phyloP scores from a whole-genome alignment of 768 basidiomycete species.

The Tulasnella sp. region DNA sequence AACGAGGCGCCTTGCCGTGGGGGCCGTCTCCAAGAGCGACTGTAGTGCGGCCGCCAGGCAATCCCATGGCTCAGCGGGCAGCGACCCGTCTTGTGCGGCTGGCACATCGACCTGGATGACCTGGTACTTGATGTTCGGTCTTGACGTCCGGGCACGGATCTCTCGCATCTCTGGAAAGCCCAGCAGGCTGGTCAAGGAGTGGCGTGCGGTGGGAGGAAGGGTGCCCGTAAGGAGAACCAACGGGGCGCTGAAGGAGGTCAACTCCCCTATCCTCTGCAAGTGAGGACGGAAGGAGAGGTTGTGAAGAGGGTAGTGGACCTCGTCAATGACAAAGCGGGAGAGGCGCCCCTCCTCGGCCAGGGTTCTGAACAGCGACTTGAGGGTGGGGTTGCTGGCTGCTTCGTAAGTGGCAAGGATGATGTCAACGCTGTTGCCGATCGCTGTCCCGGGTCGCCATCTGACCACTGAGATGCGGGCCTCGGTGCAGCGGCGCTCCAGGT shows the following conservation, averaged over 20 bases:
- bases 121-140: not conserved
- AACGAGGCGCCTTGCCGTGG: not conserved
- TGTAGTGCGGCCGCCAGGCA: not conserved
- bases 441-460: no score
- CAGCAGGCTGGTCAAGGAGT: not conserved
- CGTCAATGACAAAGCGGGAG: not conserved
- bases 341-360: not conserved
- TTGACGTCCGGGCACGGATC: not conserved
- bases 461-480: no score
- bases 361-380: not conserved
- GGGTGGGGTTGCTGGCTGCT: not conserved
- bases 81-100: not conserved
- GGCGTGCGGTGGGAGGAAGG: not conserved
- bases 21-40: not conserved
- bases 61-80: not conserved
- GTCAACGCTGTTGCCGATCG: no score
- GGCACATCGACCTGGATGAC: not conserved
- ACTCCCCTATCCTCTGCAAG: not conserved
- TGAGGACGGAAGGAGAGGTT: no score
- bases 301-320: not conserved
- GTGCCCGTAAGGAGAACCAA: not conserved
- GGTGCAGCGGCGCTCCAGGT: no score
- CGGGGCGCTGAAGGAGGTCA: not conserved
- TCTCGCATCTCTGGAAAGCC: not conserved
- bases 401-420: no score